Evolutionary conservation across 1,284 basidiomycete species (phyloP), one percentile per base, ranked within the genome.

Genomic region (Boletellus dicymbophilus): DNA sequence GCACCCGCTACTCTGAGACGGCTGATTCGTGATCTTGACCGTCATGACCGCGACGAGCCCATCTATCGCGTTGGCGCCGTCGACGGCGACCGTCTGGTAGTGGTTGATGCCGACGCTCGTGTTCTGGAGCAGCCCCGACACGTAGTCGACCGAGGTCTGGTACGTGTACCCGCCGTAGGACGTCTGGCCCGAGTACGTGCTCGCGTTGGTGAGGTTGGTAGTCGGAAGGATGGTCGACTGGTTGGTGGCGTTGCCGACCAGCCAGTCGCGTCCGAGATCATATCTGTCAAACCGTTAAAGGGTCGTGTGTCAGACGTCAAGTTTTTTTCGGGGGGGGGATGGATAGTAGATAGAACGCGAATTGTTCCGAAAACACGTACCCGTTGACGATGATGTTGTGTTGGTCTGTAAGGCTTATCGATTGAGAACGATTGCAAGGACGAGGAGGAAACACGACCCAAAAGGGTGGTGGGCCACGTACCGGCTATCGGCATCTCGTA

Each of bases 11-110:
- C 52, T 41, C 7, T 53, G 18, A 9, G 57, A 34, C 4, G 84
- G 82, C 23, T 61, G 59, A 30, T 55, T 64, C 2, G 80, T 77
- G 37, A 95, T 84, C 60, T 78, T 82, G 43, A 95, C 88, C 0
- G 84, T 85, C 57, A 96, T 61, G 2, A 98, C 73, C 0, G 92
- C 93, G 0, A 97, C 87, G 6, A 94, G 74, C 0, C 95, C 95
- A 65, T 98, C 95, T 6, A 87, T 78, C 0, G 93, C 84, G 44
- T 83, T 84, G 15, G 72, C 60, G 3, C 82, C 84, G 36, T 80
- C 65, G 11, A 76, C 70, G 20, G 73, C 77, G 7, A 96, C 90
- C 25, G 74, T 79, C 34, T 75, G 44, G 54, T 80, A 80, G 67
- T 94, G 93, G 65, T 97, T 97, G 61, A 98, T 83, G 6, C 82